Evolutionary conservation across 1,284 basidiomycete species (phyloP).

Genomic region (Trichosporon sp.): DNA sequence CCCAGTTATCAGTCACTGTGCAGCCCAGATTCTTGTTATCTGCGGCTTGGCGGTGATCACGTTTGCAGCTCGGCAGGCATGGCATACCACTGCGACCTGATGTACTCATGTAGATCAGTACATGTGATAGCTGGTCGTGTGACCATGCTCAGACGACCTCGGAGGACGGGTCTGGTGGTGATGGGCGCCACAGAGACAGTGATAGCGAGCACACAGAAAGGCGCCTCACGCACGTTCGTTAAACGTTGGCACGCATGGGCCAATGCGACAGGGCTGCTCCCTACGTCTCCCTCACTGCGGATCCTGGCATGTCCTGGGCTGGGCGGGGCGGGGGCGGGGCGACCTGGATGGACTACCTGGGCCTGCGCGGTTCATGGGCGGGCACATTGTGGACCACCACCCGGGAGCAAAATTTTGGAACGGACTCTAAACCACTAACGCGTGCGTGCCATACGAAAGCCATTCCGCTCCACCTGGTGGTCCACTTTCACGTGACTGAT

Average conservation of each 20-base stretch:
- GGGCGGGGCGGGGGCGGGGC: too few species aligned
- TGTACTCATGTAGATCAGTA: neutral
- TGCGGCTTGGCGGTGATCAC: neutral
- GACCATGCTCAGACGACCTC: neutral
- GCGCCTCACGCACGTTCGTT: neutral
- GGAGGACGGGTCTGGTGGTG: neutral
- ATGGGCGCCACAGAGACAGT: neutral
- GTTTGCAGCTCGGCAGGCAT: neutral
- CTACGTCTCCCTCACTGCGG: too few species aligned
- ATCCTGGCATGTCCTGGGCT: too few species aligned
- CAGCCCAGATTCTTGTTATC: neutral
- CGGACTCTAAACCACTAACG: neutral
- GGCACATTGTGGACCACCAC: neutral
- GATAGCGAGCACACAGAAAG: too few species aligned
- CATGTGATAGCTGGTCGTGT: conserved; percentile 1
- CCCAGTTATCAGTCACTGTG: neutral
- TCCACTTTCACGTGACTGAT: too few species aligned
- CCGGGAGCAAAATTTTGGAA: neutral
- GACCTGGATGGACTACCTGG: neutral
- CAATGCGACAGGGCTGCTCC: too few species aligned
- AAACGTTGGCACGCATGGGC: neutral
- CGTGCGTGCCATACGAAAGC: neutral
- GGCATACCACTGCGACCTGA: neutral
- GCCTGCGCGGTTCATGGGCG: neutral
- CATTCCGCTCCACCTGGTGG: too few species aligned